These are phyloP conservation scores for Leccinum ochraceum DNA, from an alignment of 768 basidiomycete species.

Conservation along the genomic window DNA sequence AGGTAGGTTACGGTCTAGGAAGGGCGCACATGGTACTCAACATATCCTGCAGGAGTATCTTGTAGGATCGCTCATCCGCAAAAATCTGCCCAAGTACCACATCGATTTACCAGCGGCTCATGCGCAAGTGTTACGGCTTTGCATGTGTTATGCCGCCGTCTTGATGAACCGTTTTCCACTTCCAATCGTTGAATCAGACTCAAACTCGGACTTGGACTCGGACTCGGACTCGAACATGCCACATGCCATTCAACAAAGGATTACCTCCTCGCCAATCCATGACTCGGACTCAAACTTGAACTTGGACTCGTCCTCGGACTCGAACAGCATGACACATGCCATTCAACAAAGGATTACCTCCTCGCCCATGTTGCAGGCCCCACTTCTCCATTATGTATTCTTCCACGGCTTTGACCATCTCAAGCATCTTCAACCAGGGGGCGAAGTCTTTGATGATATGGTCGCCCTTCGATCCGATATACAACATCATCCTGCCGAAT, in stretches of 20 bases:
- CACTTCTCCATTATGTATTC: background rate
- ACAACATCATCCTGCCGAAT: background rate
- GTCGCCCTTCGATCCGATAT: background rate
- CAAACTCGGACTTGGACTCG: too few species aligned
- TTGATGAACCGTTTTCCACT: background rate
- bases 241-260: too few species aligned
- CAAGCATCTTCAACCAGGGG: background rate
- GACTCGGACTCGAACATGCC: too few species aligned
- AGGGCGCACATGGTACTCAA: background rate
- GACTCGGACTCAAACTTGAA: background rate
- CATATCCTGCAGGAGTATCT: too few species aligned
- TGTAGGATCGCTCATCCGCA: background rate
- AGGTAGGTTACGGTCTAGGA: slow-evolving; percentile 3
- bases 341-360: too few species aligned
- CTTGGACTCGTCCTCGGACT: background rate
- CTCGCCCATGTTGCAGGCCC: background rate
- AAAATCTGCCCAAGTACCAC: background rate
- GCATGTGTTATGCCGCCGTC: background rate
- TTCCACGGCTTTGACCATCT: background rate
- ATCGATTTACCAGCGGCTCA: background rate
- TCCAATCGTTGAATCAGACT: background rate
- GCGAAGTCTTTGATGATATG: background rate
- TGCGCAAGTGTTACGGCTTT: background rate
- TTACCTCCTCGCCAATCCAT: too few species aligned
- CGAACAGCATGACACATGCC: background rate